Evolutionary conservation across 352 stramenopile genomes (phyloP), one percentile per base, ranked within the genome.

Genomic region (Pseudoperonospora humuli): DNA sequence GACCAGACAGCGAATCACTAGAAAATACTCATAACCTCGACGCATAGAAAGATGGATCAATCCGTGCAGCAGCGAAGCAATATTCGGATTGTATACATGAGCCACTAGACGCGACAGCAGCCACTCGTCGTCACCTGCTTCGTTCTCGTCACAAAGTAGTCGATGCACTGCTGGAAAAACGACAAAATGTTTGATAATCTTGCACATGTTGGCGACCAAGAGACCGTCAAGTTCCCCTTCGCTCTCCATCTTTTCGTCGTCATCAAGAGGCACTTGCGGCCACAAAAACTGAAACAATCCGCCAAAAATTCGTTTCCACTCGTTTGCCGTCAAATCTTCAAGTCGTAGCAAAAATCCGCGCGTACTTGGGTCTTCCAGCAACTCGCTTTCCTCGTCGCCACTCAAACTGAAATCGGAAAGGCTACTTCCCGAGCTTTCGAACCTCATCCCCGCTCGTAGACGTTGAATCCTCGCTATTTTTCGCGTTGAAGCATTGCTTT

Each of bases 271-370:
- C 14, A 11, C 5, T 31, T 37, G 50, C 15, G 27, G 52, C 67
- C 65, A 79, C 21, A 89, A 41, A 51, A 83, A 73, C 2, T 50
- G 62, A 39, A 73, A 89, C 13, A 89, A 45, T 2, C 74, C 58
- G 7, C 44, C 54, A 54, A 89, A 89, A 45, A 89, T 81, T n/a
- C 52, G 53, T 53, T 72, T 83, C 77, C 77, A 89, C 55, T 86
- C 71, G 0, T 31, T 43, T 33, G 64, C 59, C 0, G 74, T 81
- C 23, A 88, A 60, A 34, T 88, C 76, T 26, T 88, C 74, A 6
- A 88, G 46, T 0, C 70, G 60, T 14, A 86, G 37, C 20, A 88
- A 50, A 49, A 81, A 88, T 10, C 74, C 73, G n/a, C 76, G 70
- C 6, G 75, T 50, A 2, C 62, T 62, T 0, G 60, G 52, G 29